A percentile compares a stretch with the other conserved stretches of the same genome.
These are phyloP conservation scores for Penicillium sp. DNA, from an alignment of 2,329 filamentous ascomycete genomes.

Conservation along the genomic window DNA sequence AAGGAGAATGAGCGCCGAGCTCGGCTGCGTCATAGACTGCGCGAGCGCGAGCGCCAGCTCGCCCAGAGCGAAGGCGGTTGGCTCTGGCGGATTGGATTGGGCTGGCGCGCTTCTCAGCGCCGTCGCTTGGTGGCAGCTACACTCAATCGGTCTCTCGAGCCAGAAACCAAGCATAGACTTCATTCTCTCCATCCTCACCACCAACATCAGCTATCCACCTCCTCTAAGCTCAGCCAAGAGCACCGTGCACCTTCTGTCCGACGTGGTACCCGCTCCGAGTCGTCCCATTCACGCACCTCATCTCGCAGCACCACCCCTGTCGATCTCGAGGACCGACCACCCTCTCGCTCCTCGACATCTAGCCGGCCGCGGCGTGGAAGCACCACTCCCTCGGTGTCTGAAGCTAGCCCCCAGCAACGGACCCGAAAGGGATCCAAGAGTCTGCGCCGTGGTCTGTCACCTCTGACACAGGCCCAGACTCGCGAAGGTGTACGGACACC, in stretches of 20 bases:
- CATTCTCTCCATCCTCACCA: slow-evolving; percentile 18
- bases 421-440: slow-evolving; percentile 32
- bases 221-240: slow-evolving; percentile 27
- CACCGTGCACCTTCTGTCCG: slow-evolving; percentile 26
- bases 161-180: slow-evolving; percentile 26
- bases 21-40: slow-evolving; percentile 64
- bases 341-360: slow-evolving; percentile 29
- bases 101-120: slow-evolving; percentile 32
- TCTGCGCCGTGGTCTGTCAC: slow-evolving; percentile 30
- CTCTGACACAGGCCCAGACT: slow-evolving; percentile 36
- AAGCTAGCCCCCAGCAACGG: slow-evolving; percentile 28
- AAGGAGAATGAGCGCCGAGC: slow-evolving; percentile 85
- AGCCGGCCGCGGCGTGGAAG: slow-evolving; percentile 36
- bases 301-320: slow-evolving; percentile 41
- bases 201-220: slow-evolving; percentile 27
- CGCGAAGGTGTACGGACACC: slow-evolving; percentile 32
- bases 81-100: slow-evolving; percentile 78
- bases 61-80: slow-evolving; percentile 64
- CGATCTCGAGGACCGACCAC: slow-evolving; percentile 37
- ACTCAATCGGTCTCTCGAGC: slow-evolving; percentile 24
- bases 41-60: slow-evolving; percentile 61
- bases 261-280: slow-evolving; percentile 36
- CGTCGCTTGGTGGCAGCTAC: slow-evolving; percentile 29
- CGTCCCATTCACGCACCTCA: slow-evolving; percentile 37
- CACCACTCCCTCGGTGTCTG: slow-evolving; percentile 27